Evolutionary conservation across 2,329 filamentous ascomycete species (phyloP), one percentile per base, ranked within the genome.

Genomic region (Coniochaeta sp.): DNA sequence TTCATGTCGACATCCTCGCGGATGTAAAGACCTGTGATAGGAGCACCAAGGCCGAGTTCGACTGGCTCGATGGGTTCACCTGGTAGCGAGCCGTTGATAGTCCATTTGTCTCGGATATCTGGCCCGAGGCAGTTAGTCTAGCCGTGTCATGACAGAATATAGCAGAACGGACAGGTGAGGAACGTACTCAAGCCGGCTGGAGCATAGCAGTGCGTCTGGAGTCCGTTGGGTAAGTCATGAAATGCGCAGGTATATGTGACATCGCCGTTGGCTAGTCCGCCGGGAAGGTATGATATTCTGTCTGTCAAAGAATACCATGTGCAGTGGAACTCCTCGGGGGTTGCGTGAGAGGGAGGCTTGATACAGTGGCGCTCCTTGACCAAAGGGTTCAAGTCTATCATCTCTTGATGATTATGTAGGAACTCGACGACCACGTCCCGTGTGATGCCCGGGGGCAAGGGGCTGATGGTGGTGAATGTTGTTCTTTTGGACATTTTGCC

Each of bases 301-400:
- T 96, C 91, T 57, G 88, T 91, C 66, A 93, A 76, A 56, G 84
- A 83, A 75, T 93, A 96, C 92, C 92, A 96, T 19, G 77, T 77
- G 65, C 86, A 89, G 63, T 84, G 77, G 62, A 80, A 83, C 75
- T 96, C 91, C 66, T 95, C 90, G 17, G 84, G 76, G 0, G 83
- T 78, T 14, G 89, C 87, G 69, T 87, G 82, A 26, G 80, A 69
- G 0, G 91, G 90, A 1, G 90, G 81, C 55, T 83, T 80, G 73
- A 90, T 90, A 34, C 79, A 80, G 65, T 87, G 82, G 60, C 90
- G 83, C 62, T 89, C 86, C 63, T 89, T 85, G 59, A 96, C 88
- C 55, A 96, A 80, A 1, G 91, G 91, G 72, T 96, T 96, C 60
- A 96, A 79, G 70, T 93, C 88, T 68, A 96, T 96, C 88, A 96